Evolutionary conservation across 495 filamentous ascomycete species (phyloP), one percentile per base, ranked within the genome.

Genomic region (Penicillium ucsense): DNA sequence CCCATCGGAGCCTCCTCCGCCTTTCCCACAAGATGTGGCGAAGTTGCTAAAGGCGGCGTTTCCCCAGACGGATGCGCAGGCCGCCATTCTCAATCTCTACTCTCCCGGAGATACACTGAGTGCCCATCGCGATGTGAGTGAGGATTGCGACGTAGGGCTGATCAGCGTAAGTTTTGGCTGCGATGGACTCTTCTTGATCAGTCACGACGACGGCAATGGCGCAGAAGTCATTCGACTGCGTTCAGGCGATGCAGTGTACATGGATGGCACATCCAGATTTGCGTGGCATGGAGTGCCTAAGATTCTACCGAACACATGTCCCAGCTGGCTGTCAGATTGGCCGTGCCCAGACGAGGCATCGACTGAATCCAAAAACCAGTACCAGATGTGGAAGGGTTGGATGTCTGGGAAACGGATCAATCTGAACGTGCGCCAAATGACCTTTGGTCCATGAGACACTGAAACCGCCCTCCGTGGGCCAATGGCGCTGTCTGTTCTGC

Each of bases 221-320:
- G 80, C 76, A 35, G 61, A 86, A 29, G 65, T 84, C 4, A 63
- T 92, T 41, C 71, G 86, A 28, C 68, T 94, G 35, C 74, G 77
- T 6, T 91, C 87, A 4, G 89, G 88, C 0, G 89, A 91, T 66
- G 84, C 79, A 2, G 76, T 95, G 2, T 86, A 88, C 45, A 92
- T 95, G 86, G 79, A 78, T 41, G 78, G 85, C 34, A 73, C 79
- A 44, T 80, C 85, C 6, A 68, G 90, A 41, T 90, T 86, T 65
- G 92, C 90, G 8, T 96, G 90, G 92, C 90, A 96, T 70, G 88
- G 85, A 4, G 90, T 96, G 8, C 89, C 91, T 4, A 86, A 85
- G 55, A 81, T 94, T 29, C 41, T 94, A 27, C 75, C 78, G 28
- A 76, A 69, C 11, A 95, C 84, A 1, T 95, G 88, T 67, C 91